Percentiles rank a stretch among this genome's conserved stretches.
Evolutionary conservation across 805 yeast genomes (phyloP).

Genomic region (Scheffersomyces ergatensis): DNA sequence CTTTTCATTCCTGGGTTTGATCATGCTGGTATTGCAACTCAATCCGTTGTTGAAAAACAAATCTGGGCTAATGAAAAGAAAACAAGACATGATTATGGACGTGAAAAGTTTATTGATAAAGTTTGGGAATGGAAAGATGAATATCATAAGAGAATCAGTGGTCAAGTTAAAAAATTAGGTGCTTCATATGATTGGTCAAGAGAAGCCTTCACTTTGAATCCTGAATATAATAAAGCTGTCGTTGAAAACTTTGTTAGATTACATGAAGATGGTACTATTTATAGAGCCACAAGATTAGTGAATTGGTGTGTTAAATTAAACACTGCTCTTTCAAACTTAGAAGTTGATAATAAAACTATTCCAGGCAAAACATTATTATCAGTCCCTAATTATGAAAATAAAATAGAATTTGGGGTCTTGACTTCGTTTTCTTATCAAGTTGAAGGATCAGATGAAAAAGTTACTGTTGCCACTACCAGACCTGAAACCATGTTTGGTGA

Average conservation of each 20-base stretch:
- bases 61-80: conserved; percentile 82
- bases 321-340: conserved; percentile 94
- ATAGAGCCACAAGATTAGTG: conserved; percentile 88
- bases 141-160: conserved; percentile 81
- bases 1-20: conserved; percentile 95
- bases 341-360: conserved; percentile 89
- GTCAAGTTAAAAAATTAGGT: conserved; percentile 83
- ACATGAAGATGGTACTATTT: conserved; percentile 93
- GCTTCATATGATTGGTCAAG: conserved; percentile 96
- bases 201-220: conserved; percentile 91
- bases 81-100: conserved; percentile 93
- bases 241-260: conserved; percentile 86
- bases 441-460: conserved; percentile 78
- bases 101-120: conserved; percentile 81
- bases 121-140: conserved; percentile 99
- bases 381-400: conserved; percentile 88
- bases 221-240: conserved; percentile 74
- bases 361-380: conserved; percentile 75
- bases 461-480: conserved; percentile 96
- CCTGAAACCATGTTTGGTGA: conserved; percentile 99
- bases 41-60: conserved; percentile 96
- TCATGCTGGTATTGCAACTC: conserved; percentile 99
- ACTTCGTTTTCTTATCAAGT: conserved; percentile 94
- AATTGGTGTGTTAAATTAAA: conserved; percentile 95
- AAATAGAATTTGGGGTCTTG: conserved; percentile 93